phyloP scores from a whole-genome alignment of 2,329 filamentous ascomycete genomes.

The Rugonectria rugulosa region DNA sequence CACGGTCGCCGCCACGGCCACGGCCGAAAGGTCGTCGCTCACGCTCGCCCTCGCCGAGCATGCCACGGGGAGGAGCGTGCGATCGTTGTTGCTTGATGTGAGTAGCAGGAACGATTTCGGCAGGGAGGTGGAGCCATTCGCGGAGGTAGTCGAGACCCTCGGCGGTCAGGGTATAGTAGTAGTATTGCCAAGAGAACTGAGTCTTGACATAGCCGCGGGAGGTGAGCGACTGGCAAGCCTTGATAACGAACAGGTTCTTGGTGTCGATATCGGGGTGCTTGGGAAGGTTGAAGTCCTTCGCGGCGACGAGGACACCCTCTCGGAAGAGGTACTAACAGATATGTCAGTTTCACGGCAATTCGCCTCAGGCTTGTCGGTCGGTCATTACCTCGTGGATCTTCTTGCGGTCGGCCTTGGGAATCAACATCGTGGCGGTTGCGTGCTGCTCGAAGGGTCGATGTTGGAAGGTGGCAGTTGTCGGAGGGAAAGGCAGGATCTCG shows the following conservation, averaged over 20 bases:
- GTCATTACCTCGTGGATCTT: slow-evolving; percentile 86
- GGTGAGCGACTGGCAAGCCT: slow-evolving; percentile 97
- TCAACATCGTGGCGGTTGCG: slow-evolving; percentile 82
- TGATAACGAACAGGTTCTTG: slow-evolving; percentile 99
- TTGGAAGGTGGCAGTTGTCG: slow-evolving; percentile 54
- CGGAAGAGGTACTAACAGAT: slow-evolving; percentile 87
- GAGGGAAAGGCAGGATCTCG: slow-evolving; percentile 47
- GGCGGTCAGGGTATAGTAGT: slow-evolving; percentile 99
- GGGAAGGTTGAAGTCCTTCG: slow-evolving; percentile 98
- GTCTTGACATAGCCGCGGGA: slow-evolving; percentile 99
- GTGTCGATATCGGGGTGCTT: slow-evolving; percentile 99
- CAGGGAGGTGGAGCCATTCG: slow-evolving; percentile 99
- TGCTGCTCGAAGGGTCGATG: slow-evolving; percentile 56
- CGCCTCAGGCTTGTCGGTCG: slow-evolving; percentile 20
- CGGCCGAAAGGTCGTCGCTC: slow-evolving; percentile 87
- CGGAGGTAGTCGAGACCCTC: slow-evolving; percentile 99
- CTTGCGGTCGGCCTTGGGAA: slow-evolving; percentile 99
- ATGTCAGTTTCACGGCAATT: slow-evolving; percentile 39
- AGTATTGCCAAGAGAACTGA: slow-evolving; percentile 99
- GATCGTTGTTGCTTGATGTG: slow-evolving; percentile 99
- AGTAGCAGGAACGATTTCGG: slow-evolving; percentile 98
- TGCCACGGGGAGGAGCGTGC: slow-evolving; percentile 96
- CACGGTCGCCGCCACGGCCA: slow-evolving; percentile 77
- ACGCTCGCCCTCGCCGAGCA: slow-evolving; percentile 88
- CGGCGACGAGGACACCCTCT: slow-evolving; percentile 91